phyloP scores from a whole-genome alignment of 73 alveolate species.

The Paramecium bursaria region DNA sequence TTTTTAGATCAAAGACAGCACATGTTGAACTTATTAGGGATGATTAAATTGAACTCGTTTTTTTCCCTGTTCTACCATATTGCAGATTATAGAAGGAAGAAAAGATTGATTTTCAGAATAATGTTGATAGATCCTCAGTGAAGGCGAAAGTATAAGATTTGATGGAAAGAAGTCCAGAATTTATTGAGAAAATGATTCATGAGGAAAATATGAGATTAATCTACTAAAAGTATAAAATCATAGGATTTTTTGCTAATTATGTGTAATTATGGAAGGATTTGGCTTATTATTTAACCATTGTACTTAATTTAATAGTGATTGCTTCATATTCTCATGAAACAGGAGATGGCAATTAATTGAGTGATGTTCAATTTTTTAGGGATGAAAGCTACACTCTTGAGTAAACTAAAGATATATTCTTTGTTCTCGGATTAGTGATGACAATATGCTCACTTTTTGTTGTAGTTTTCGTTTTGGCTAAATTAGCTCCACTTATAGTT shows the following conservation, averaged over 20 bases:
- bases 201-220: constrained; percentile 81
- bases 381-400: constrained; percentile 14
- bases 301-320: constrained; percentile 77
- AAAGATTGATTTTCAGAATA: constrained; percentile 39
- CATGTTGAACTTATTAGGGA: constrained; percentile 63
- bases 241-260: constrained; percentile 76
- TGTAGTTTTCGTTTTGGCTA: constrained; percentile 63
- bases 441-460: constrained; percentile 67
- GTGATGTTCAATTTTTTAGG: constrained; percentile 55
- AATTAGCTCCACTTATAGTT: constrained; percentile 68
- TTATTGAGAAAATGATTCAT: constrained; percentile 94
- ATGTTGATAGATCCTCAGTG: constrained; percentile 71
- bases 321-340: constrained; percentile 71
- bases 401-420: constrained; percentile 42
- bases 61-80: constrained; percentile 62
- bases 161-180: constrained; percentile 83
- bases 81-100: constrained; percentile 66
- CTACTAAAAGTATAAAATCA: constrained; percentile 72
- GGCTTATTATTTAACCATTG: constrained; percentile 77
- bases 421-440: constrained; percentile 65
- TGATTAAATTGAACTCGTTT: constrained; percentile 43
- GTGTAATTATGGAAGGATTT: constrained; percentile 89
- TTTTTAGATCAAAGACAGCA: constrained; percentile 57
- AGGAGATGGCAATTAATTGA: background rate
- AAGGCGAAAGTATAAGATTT: constrained; percentile 75